Evolutionary conservation across 163 green algal species (phyloP), one percentile per base, ranked within the genome.

Genomic region (Botryococcus braunii): DNA sequence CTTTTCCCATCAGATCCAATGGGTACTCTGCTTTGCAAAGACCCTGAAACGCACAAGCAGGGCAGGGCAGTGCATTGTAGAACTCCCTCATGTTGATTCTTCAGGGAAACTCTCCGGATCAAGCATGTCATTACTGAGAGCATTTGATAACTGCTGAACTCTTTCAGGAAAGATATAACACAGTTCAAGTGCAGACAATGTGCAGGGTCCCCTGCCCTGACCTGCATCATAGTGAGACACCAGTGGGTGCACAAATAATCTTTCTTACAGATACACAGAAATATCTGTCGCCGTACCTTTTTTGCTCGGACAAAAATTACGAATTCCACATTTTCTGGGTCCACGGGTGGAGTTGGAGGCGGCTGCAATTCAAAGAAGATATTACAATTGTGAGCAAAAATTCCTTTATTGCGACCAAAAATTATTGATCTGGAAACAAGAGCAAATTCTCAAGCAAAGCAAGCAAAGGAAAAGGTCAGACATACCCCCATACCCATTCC

Each of bases 321-420:
- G 77, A 96, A 95, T 79, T 96, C 88, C 31, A 76, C 84, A 68
- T 96, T 95, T 29, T 94, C 83, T 7, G 86, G 85, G 69, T 96
- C 89, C 5, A 95, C 81, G 37, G 85, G 80, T 31, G 89, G 90
- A 0, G 75, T 79, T 7, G 83, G 83, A 0, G 83, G 79, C 41
- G 29, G 36, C 71, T 81, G 79, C 57, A 71, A 5, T 2, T n/a
- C 29, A 35, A 69, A 38, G n/a, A 63, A 5, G 56, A 25, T 35
- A 63, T 21, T 63, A 5, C 11, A 35, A 2, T 62, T 27, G 29
- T 35, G 52, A 2, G 17, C 52, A 62, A 31, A 35, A 62, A 27
- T 27, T 3, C 1, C 17, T 62, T 11, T 31, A 35, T 2, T 62
- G 52, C 3, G 2, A 62, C 35, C 25, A 62, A 27, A 35, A 17